Evolutionary conservation across 2,329 filamentous ascomycete genomes (phyloP), one percentile per base, ranked within the genome.

Genomic region (Exserohilum turcica): DNA sequence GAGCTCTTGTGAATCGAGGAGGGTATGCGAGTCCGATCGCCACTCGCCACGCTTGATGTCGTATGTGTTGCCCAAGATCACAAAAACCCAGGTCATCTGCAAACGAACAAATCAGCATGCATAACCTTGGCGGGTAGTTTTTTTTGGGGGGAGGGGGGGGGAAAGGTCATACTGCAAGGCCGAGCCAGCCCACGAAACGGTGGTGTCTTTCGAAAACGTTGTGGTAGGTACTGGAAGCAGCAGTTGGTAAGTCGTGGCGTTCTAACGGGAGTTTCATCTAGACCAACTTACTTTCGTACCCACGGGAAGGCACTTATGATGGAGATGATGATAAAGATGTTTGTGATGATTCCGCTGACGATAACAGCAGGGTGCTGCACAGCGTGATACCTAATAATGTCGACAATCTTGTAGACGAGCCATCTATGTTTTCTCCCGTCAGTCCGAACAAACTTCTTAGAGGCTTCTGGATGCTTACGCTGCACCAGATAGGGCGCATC

Each of bases 171-270:
- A 73, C 70, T 21, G 70, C 70, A 18, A 73, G 67, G 37, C 70
- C 70, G 12, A 73, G 51, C 70, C 70, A 73, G 39, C 70, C 70
- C 43, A 73, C 58, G 45, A 73, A 73, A 1, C 70, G 62, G 52
- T 73, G 70, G 38, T 72, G 67, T 50, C 67, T 72, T 43, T 73
- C 70, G 38, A 73, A 73, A 1, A 68, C 66, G 46, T 73, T 73
- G 24, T 73, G 70, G 44, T 72, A 69, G 10, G 68, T 71, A 51
- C 70, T 72, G 43, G n/a, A n/a, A n/a, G n/a, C n/a, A 18, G 8
- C 6, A 8, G 27, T 15, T 3, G 1, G 48, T 71, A 54, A 70
- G 59, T n/a, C 54, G 32, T 45, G 52, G 36, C 36, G 7, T 16
- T 9, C 39, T 18, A 8, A 12, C 10, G n/a, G 21, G n/a, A n/a